Evolutionary conservation across 139 green algal species (phyloP).

Genomic region (Medakamo hakoo): DNA sequence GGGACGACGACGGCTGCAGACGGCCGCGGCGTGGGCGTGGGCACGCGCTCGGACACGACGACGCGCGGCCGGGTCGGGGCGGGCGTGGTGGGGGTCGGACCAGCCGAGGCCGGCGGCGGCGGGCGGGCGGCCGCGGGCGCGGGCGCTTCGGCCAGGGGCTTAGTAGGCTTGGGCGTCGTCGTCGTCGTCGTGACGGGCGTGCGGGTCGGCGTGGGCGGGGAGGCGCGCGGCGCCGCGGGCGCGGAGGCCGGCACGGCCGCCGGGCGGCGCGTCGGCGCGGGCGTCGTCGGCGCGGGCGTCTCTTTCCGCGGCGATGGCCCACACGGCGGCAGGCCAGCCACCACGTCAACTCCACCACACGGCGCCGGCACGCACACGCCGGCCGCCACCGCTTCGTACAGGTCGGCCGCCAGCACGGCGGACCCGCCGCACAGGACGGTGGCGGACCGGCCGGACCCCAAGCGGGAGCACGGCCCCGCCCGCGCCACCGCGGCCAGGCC

Average conservation of each 20-base stretch:
- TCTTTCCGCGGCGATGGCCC: no score
- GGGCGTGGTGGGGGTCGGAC: neutral
- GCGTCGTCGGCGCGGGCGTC: no score
- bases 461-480: neutral
- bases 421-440: neutral
- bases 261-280: no score
- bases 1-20: neutral
- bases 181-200: no score
- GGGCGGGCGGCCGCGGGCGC: no score
- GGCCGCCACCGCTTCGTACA: neutral
- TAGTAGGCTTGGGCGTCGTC: no score
- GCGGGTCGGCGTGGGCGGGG: neutral
- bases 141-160: no score
- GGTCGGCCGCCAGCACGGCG: neutral
- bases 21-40: neutral
- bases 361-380: neutral
- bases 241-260: no score
- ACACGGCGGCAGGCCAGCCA: no score
- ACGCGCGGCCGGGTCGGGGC: neutral
- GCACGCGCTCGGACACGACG: neutral
- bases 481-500: neutral
- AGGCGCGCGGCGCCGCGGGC: neutral
- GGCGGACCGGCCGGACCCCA: no score
- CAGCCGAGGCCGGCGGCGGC: neutral
- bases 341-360: neutral